Base-by-base conservation (phyloP, 208 protist genomes). In the Crithidia sp. region DNA sequence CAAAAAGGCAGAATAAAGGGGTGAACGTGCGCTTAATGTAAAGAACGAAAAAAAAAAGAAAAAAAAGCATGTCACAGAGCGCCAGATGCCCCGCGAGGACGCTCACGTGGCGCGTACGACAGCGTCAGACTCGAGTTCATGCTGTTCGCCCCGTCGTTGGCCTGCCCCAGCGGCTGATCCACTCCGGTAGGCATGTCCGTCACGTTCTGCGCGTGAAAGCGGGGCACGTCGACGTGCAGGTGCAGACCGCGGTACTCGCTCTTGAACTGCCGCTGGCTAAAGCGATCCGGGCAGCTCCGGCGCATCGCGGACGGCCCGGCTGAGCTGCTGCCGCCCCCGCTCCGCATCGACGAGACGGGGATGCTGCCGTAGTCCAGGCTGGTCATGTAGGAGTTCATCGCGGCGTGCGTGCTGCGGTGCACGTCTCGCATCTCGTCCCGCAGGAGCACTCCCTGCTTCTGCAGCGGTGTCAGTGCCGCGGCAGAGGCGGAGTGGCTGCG, bases 361-460 rank as follows among this genome's bases (percentile, higher is more conserved):
- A 49, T 49, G 6, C 16, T 53, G 44, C 77, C 72, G 50, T 68
- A 83, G 63, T 83, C 77, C 4, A 83, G 72, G 28, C 74, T 73
- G n/a, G 67, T 64, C 67, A 83, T 67, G 63, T 83, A 83, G 2
- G 64, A 28, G 37, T 36, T 68, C 10, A 78, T 57, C 0, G 74
- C 74, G 0, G 74, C 66, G 67, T 78, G 66, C 6, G 74, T 65
- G n/a, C 50, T 67, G 60, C 65, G 53, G 43, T 78, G 66, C 66
- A 78, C 74, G 36, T 78, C 74, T 8, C 74, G 58, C 53, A 78
- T 17, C 52, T 78, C 74, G 41, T 78, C 74, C 7, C 74, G 74
- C 57, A 78, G 52, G 52, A 78, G 56, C 3, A 68, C 7, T 19
- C 36, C 6, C 10, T 67, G 74, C 16, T 47, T 10, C 14, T 68